Conservation (phyloP, 257 asterid genomes). For the Solanum verrucosum region DNA sequence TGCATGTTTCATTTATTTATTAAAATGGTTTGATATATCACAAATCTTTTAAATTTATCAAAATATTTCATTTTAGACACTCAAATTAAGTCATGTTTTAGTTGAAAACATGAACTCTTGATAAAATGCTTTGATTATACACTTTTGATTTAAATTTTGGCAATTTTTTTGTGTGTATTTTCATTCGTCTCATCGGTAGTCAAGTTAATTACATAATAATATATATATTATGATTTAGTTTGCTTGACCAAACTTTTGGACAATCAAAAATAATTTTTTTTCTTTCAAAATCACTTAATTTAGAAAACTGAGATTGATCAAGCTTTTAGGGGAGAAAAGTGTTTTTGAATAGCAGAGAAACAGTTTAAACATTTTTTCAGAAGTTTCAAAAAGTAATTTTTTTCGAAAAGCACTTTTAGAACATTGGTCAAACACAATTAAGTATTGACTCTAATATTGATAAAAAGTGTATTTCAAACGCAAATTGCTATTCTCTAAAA, state of each 20-base stretch:
- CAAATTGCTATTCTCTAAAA: rapidly evolving
- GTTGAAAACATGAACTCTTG: not conserved
- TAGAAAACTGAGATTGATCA: no score
- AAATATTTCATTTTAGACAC: no score
- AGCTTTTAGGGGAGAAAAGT: not conserved
- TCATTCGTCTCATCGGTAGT: rapidly evolving
- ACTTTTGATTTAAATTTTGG: rapidly evolving
- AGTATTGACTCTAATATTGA: no score
- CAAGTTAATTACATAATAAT: no score
- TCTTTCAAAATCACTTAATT: no score
- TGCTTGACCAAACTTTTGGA: not conserved
- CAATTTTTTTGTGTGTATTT: no score
- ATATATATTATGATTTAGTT: no score
- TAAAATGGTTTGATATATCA: not conserved
- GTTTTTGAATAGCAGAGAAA: not conserved
- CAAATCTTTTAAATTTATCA: no score
- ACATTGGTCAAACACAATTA: not conserved
- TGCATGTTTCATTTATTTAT: not conserved
- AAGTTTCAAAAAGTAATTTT: not conserved
- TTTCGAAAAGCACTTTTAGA: not conserved
- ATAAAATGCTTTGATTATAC: no score
- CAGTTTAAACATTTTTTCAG: not conserved
- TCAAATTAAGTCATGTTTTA: no score
- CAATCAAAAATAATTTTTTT: not conserved
- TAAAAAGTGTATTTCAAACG: no score